Conservation (phyloP, 257 asterid species). For the Echites panduratus region DNA sequence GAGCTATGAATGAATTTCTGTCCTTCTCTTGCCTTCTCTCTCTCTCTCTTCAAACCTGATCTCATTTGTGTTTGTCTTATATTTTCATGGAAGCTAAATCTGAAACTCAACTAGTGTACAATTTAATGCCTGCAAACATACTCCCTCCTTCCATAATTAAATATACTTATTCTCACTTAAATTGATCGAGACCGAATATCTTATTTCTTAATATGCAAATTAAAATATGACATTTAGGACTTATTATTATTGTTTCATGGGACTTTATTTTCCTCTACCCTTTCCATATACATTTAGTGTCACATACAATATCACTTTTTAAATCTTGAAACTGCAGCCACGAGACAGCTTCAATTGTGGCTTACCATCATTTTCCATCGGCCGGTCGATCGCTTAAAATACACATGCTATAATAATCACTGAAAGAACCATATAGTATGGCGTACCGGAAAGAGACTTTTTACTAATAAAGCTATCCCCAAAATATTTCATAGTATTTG, state of each 20-base stretch:
- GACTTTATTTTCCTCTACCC: background rate
- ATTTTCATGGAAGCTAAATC: conserved; percentile 15
- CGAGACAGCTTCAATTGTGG: background rate
- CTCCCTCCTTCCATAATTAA: no score
- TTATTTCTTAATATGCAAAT: no score
- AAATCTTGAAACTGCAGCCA: background rate
- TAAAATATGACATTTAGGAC: no score
- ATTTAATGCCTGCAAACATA: conserved; percentile 1
- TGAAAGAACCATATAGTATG: no score
- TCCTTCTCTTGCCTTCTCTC: background rate
- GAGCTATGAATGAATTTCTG: conserved; percentile 25
- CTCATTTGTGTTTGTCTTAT: background rate
- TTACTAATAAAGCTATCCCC: background rate
- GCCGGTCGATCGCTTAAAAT: no score
- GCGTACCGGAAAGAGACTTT: no score
- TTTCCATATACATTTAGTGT: background rate
- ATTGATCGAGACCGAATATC: no score
- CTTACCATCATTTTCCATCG: no score
- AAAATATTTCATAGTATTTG: no score
- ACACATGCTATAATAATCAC: no score
- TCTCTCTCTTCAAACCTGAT: background rate
- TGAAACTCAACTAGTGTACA: conserved; percentile 4
- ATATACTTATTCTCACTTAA: no score
- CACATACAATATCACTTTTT: background rate
- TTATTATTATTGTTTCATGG: conserved; percentile 1